Base-by-base conservation (phyloP, 179 eudicot species). In the Beta corolliflora region DNA sequence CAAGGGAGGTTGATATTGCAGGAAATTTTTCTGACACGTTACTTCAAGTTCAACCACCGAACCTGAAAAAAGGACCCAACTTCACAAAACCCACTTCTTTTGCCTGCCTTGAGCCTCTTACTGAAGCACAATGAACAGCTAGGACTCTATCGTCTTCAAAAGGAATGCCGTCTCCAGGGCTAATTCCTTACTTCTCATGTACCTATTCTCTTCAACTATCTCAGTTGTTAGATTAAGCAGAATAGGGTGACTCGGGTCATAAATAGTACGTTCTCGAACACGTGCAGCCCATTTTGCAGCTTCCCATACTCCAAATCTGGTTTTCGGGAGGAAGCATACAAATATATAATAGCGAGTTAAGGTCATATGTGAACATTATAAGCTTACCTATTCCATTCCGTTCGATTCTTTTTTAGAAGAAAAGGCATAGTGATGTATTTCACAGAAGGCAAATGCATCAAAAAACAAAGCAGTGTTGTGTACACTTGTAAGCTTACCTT, bases 231-330 rank as follows among this genome's bases (percentile, higher is more conserved):
- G 82, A 81, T 90, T 95, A 16, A 95, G 97, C 77, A 95, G 85
- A 79, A 92, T 79, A 19, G 99, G 99, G 53, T 88, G 97, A 70
- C 83, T 84, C 56, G 99, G 97, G 78, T 93, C 93, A 46, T 93
- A 86, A 31, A 89, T 80, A 6, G 98, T 83, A 77, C 81, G 86
- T 55, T 95, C 95, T 36, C 98, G 90, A 19, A 93, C 92, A 65
- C 93, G 90, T 64, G 99, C 97, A 69, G 90, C 97, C 93, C 97
- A 95, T 88, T 95, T 95, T 83, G 98, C 98, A 59, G 99, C 97
- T 92, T 93, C 99, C 99, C 99, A 95, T 59, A 95, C 98, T 74
- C 99, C 99, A 80, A 93, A 95, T 78, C 99, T 93, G 87, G 25
- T 71, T 70, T 60, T 18, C 3, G 9, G 14, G 7, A 45, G 72